Base-by-base conservation (phyloP, 1,139 yeast species). In the Pichia sp. region DNA sequence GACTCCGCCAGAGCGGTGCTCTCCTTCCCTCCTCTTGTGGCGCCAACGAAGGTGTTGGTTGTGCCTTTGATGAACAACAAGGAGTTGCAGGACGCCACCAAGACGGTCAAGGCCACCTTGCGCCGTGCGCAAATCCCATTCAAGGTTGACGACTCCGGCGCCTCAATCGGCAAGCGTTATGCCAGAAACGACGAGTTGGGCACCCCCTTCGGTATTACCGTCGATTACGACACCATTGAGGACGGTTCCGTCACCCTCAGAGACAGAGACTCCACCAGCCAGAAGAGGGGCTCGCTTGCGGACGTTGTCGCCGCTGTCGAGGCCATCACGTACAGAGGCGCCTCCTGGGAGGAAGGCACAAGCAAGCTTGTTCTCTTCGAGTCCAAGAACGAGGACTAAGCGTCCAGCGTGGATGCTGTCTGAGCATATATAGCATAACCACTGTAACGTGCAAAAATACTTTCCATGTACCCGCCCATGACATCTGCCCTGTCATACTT, bases 141-240 rank as follows among this genome's bases (percentile, higher is more conserved):
- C 79, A 93, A 92, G 80, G 86, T 92, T 57, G 99, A 95, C 72
- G 99, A 93, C 72, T 90, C 98, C 16, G 87, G 96, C 67, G 98
- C 97, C 41, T 90, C 98, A 32, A 93, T 95, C 66, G 99, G 99
- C 76, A 90, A 92, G 79, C 87, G 99, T 77, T 95, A 95, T 69
- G 92, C 99, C 59, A 89, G 99, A 78, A 95, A 95, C 72, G 99
- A 95, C 73, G 99, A 95, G 76, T 82, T 95, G 72, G 99, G 99
- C 73, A 95, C 99, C 57, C 99, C 99, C 64, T 95, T 93, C 69
- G 99, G 99, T 74, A 83, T 95, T 72, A 95, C 99, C 62, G 87
- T 95, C 66, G 99, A 95, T 74, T 95, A 93, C 72, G 98, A 95
- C 62, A 86, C 97, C 53, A 82, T 87, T 60, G 84, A 87, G 71